phyloP scores from a whole-genome alignment of 2,329 filamentous ascomycete genomes.

The Rutstroemia sydowiana region DNA sequence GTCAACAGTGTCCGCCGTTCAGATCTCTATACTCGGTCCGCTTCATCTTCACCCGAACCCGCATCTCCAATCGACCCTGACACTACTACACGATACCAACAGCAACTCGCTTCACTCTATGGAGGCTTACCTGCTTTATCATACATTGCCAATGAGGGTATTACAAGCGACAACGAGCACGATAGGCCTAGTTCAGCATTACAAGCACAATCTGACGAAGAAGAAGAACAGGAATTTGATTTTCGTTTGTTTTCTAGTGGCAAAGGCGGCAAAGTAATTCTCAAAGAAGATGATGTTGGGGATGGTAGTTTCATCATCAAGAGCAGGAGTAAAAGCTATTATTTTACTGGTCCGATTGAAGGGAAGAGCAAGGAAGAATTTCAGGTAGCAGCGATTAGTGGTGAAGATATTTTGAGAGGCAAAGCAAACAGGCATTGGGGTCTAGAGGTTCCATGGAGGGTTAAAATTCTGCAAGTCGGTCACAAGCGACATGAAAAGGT shows the following conservation, averaged over 20 bases:
- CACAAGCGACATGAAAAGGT: conserved; percentile 20
- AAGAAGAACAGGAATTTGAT: conserved; percentile 39
- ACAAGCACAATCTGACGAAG: conserved; percentile 12
- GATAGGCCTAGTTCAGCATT: conserved; percentile 12
- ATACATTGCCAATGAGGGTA: neutral
- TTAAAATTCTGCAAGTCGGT: conserved; percentile 37
- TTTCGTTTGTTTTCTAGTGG: conserved; percentile 47
- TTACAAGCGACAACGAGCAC: conserved; percentile 19
- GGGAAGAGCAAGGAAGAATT: conserved; percentile 35
- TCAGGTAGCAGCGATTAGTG: conserved; percentile 41
- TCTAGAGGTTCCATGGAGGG: conserved; percentile 53
- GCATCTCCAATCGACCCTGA: conserved; percentile 22
- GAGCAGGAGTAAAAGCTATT: conserved; percentile 41
- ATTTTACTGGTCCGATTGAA: conserved; percentile 37
- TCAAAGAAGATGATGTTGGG: conserved; percentile 36
- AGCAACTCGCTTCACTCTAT: conserved; percentile 22
- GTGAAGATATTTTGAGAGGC: conserved; percentile 42
- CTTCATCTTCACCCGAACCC: conserved; percentile 14
- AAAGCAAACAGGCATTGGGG: conserved; percentile 46
- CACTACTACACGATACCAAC: conserved; percentile 13
- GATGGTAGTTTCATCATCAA: conserved; percentile 36
- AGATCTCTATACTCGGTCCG: conserved; percentile 38
- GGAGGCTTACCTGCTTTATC: conserved; percentile 13
- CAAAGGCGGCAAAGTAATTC: conserved; percentile 38
- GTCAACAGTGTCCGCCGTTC: conserved; percentile 44